Conservation (phyloP, 352 stramenopile genomes). For the Globisporangium sylvaticum region DNA sequence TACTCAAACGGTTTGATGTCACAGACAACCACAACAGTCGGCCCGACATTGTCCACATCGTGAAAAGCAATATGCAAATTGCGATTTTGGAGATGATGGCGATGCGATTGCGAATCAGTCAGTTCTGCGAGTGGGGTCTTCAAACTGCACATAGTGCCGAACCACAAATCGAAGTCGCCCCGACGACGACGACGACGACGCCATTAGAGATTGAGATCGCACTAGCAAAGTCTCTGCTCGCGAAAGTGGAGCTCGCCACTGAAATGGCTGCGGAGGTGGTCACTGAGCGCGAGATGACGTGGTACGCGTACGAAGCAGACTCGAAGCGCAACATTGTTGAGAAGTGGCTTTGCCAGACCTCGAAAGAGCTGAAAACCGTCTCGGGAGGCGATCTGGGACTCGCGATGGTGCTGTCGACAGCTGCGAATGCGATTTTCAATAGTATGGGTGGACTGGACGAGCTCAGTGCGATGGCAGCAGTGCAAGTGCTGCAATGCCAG, state of each 20-base stretch:
- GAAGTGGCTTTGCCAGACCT: constrained; percentile 66
- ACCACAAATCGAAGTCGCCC: background rate
- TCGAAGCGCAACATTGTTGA: constrained; percentile 50
- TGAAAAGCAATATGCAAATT: constrained; percentile 6
- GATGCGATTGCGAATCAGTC: background rate
- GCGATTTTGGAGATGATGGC: background rate
- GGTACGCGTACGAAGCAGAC: constrained; percentile 50
- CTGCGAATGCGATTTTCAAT: constrained; percentile 18
- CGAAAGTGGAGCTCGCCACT: constrained; percentile 29
- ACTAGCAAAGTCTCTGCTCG: constrained; percentile 33
- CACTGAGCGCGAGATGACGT: constrained; percentile 58
- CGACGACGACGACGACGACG: background rate
- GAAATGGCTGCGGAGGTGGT: constrained; percentile 29
- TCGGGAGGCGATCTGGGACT: constrained; percentile 20
- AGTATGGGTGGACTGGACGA: constrained; percentile 18
- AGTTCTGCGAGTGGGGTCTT: constrained; percentile 2
- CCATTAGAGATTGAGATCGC: constrained; percentile 30
- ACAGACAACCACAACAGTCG: background rate
- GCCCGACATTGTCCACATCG: background rate
- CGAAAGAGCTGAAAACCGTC: constrained; percentile 12
- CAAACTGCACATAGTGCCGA: background rate
- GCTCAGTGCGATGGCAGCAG: constrained; percentile 19
- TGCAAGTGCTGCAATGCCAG: constrained; percentile 36
- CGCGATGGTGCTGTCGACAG: constrained; percentile 28
- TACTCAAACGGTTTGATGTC: background rate